Conservation (phyloP, 1,139 yeast genomes). For the Blastobotrys illinoisensis region DNA sequence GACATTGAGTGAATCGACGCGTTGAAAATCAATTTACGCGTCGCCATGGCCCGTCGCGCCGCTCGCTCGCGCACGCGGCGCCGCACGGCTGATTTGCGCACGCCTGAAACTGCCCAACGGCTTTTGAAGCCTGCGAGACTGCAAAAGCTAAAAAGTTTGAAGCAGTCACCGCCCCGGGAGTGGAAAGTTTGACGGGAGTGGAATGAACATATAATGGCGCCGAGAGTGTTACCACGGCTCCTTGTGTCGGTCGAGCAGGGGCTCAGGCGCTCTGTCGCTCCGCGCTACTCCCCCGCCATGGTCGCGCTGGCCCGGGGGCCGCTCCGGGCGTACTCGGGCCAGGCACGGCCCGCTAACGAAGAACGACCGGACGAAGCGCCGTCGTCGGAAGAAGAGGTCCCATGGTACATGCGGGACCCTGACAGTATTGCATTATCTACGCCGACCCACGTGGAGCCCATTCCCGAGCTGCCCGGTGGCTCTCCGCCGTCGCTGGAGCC, state of each 20-base stretch:
- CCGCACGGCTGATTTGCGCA: background rate
- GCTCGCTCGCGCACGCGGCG: background rate
- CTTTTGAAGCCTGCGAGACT: background rate
- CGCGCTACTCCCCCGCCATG: background rate
- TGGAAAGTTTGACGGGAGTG: background rate
- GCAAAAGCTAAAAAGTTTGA: background rate
- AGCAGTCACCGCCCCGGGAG: background rate
- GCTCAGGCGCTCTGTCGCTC: background rate
- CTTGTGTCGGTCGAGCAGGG: background rate
- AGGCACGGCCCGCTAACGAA: background rate
- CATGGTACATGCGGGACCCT: conserved; percentile 29
- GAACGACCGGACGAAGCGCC: background rate
- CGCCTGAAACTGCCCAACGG: background rate
- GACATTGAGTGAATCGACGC: background rate
- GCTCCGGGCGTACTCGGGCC: background rate
- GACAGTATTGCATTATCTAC: conserved; percentile 18
- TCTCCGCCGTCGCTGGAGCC: conserved; percentile 49
- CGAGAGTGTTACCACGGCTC: background rate
- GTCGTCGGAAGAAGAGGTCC: conserved; percentile 15
- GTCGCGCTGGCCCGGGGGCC: background rate
- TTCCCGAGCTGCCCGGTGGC: conserved; percentile 43
- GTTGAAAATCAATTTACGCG: background rate
- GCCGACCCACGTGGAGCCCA: conserved; percentile 20
- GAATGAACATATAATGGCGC: background rate
- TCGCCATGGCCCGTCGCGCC: background rate